Evolutionary conservation across 2,329 filamentous ascomycete genomes (phyloP), one percentile per base, ranked within the genome.

Genomic region (Aspergillaceae sp.): DNA sequence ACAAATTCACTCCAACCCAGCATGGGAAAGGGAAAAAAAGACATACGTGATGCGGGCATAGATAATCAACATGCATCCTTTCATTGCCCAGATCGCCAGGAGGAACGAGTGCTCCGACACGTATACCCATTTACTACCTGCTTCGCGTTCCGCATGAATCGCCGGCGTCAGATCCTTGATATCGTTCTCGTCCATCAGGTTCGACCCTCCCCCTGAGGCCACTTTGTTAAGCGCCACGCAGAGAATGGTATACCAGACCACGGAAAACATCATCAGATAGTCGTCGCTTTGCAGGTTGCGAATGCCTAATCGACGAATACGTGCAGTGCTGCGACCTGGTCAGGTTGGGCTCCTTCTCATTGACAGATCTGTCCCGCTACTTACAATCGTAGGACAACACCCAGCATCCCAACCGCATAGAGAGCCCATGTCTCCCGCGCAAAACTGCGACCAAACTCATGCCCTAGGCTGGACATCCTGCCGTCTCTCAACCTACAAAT

Each of bases 81-180:
- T 80, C 51, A 76, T 65, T 10, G 69, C 58, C 75, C 76, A 80
- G 30, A 70, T 59, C 3, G 63, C 60, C n/a, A 79, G 67, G 11
- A 82, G 67, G 66, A 85, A 83, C 55, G 76, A 74, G 61, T 82
- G 71, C 52, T 84, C 80, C 2, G 78, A 75, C 6, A 81, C 74
- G 34, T 82, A 68, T 1, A 82, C 79, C 67, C 79, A 74, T 68
- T 83, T 83, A 40, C 77, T 81, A 7, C 80, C 80, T 34, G 60
- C 65, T 0, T 67, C 58, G 42, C 77, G 67, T 30, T 69, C 63
- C 3, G 51, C 54, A 41, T 73, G 69, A 33, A 68, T 69, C 0
- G 65, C 50, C 0, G 72, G 66, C 0, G 78, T 78, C 41, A 82
- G 63, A 3, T 58, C 50, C 0, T 61, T 55, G 0, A 64, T 60